phyloP scores from a whole-genome alignment of 352 stramenopile species.

The Phytophthora ohioensis region DNA sequence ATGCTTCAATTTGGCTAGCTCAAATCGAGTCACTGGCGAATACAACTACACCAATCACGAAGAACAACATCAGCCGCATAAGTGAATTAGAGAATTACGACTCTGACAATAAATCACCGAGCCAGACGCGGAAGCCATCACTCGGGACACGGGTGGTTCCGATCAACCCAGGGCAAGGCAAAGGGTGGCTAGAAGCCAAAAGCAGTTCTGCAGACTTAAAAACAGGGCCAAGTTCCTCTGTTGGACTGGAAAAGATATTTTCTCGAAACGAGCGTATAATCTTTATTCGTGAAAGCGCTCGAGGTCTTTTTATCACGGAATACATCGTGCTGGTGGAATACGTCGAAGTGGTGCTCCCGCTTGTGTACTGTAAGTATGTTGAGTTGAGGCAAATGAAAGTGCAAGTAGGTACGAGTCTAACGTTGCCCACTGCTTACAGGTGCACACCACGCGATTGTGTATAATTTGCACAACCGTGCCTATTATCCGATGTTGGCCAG shows the following conservation, averaged over 20 bases:
- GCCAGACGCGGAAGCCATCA: conserved; percentile 7
- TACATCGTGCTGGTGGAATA: conserved; percentile 55
- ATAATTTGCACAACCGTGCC: conserved; percentile 35
- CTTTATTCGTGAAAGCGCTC: conserved; percentile 38
- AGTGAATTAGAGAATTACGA: neutral
- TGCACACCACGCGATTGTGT: conserved; percentile 14
- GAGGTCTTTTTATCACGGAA: conserved; percentile 47
- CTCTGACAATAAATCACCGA: neutral
- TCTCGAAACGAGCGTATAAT: conserved; percentile 19
- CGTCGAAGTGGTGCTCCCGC: conserved; percentile 46
- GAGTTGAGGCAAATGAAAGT: no score
- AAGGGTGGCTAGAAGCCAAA: neutral
- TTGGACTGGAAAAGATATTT: conserved; percentile 16
- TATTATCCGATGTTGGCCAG: conserved; percentile 30
- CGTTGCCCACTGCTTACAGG: conserved; percentile 3
- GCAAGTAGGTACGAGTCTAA: neutral
- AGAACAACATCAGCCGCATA: neutral
- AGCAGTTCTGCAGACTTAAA: neutral
- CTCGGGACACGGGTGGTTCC: conserved; percentile 5
- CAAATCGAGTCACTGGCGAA: conserved; percentile 10
- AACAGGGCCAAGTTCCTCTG: neutral
- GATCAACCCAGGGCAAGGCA: neutral
- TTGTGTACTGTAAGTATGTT: conserved; percentile 39
- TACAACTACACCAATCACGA: neutral
- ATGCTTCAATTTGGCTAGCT: conserved; percentile 4